A percentile compares a stretch with the other conserved stretches of the same genome.
phyloP scores from a whole-genome alignment of 805 yeast genomes.

The Candida piceae region DNA sequence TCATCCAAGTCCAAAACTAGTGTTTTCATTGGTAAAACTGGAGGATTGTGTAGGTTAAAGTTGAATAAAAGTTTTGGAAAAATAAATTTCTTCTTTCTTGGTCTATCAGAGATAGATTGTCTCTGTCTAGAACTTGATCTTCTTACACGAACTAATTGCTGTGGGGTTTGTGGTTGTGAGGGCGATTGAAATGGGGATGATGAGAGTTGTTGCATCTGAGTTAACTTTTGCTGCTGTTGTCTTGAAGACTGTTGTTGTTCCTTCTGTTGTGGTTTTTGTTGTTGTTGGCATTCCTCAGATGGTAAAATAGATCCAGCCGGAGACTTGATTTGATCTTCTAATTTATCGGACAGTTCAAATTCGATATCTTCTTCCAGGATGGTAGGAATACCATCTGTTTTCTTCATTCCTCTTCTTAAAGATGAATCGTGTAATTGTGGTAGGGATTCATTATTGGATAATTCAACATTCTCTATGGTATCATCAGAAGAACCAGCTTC shows the following conservation, averaged over 20 bases:
- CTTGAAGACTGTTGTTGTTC: conserved; percentile 3
- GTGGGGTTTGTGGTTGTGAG: background rate
- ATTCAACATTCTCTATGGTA: no score
- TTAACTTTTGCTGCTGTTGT: background rate
- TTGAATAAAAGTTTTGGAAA: conserved; percentile 32
- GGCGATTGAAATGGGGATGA: background rate
- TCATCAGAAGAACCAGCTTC: background rate
- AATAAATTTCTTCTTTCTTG: conserved; percentile 24
- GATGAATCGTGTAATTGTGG: no score
- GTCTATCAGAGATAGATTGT: no score
- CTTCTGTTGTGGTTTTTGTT: conserved; percentile 1
- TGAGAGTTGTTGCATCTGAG: background rate
- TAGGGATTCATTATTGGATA: no score
- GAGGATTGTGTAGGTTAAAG: conserved; percentile 29
- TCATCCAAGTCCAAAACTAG: conserved; percentile 89
- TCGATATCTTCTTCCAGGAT: conserved; percentile 32
- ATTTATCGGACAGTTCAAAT: conserved; percentile 27
- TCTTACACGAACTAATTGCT: background rate
- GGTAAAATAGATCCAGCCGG: conserved; percentile 21
- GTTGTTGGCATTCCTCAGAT: no score
- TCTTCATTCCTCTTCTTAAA: background rate
- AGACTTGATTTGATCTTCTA: conserved; percentile 31
- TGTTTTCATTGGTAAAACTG: conserved; percentile 43
- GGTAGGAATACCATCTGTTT: conserved; percentile 19
- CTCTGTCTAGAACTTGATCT: background rate